Percentiles rank a stretch among this genome's conserved stretches.
Conservation (phyloP, 352 stramenopile genomes). For the Phytopythium oedochilum region DNA sequence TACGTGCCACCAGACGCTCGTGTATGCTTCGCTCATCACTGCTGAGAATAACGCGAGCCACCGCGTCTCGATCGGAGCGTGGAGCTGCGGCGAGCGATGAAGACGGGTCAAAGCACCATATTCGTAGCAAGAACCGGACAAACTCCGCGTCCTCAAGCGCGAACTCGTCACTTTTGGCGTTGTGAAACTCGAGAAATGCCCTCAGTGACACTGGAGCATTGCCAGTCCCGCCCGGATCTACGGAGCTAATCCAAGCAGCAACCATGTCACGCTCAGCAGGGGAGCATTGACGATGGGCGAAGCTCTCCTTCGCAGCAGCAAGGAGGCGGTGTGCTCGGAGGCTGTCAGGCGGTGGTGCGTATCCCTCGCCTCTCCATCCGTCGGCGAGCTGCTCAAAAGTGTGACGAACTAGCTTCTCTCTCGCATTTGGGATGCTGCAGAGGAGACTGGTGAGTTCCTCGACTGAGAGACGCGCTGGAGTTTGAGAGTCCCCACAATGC, state of each 20-base stretch:
- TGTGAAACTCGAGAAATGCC: constrained; percentile 46
- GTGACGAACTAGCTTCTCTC: constrained; percentile 33
- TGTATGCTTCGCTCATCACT: constrained; percentile 4
- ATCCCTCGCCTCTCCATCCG: constrained; percentile 30
- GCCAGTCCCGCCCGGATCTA: constrained; percentile 12
- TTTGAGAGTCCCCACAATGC: constrained; percentile 32
- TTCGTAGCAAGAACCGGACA: constrained; percentile 47
- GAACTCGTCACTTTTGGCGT: constrained; percentile 38
- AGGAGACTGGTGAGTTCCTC: constrained; percentile 35
- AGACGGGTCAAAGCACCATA: constrained; percentile 47
- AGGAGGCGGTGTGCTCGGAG: constrained; percentile 44
- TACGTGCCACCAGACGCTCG: constrained; percentile 11
- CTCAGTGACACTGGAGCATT: constrained; percentile 19
- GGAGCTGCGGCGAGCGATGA: not conserved
- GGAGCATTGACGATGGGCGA: constrained; percentile 26
- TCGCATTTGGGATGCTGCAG: constrained; percentile 22
- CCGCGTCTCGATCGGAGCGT: not conserved
- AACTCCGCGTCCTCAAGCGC: constrained; percentile 55
- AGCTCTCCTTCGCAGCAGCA: constrained; percentile 40
- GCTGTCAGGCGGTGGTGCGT: constrained; percentile 36
- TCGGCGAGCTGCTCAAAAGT: constrained; percentile 61
- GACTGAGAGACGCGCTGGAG: constrained; percentile 12
- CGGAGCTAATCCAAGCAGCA: constrained; percentile 25
- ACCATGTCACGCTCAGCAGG: constrained; percentile 15
- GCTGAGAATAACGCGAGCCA: constrained; percentile 20